Percentiles rank a stretch among this genome's conserved stretches.
Conservation (phyloP, 495 filamentous ascomycete genomes). For the Chaetomidium leptoderma region DNA sequence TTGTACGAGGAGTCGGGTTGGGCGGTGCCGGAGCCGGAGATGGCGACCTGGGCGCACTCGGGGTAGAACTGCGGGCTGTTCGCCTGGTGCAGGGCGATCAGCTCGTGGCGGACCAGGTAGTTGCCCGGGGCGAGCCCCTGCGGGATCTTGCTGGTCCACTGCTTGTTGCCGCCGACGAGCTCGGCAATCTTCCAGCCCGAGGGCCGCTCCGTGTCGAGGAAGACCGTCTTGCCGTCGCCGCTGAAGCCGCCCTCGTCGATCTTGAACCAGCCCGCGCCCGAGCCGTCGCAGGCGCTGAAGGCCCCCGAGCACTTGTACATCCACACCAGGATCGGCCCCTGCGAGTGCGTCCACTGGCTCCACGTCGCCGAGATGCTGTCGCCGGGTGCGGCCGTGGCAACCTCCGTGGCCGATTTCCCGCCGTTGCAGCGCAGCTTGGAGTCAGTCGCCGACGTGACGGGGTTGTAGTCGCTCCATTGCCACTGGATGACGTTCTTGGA, state of each 20-base stretch:
- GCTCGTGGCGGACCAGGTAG: constrained; percentile 58
- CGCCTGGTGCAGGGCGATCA: constrained; percentile 58
- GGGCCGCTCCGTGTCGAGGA: constrained; percentile 3
- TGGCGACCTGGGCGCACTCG: constrained; percentile 54
- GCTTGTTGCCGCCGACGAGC: constrained; percentile 9
- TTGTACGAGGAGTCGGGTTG: constrained; percentile 41
- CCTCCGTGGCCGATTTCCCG: constrained; percentile 43
- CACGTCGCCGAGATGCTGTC: constrained; percentile 48
- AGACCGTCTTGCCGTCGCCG: constrained; percentile 5
- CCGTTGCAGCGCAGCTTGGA: constrained; percentile 53
- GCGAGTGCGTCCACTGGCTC: constrained; percentile 54
- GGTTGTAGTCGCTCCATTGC: constrained; percentile 54
- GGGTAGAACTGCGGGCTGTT: constrained; percentile 59
- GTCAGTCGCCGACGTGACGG: constrained; percentile 39
- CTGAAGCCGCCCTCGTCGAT: constrained; percentile 53
- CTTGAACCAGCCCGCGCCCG: constrained; percentile 53
- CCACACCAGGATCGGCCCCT: constrained; percentile 55
- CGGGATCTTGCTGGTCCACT: constrained; percentile 52
- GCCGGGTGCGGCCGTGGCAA: constrained; percentile 46
- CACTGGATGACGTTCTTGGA: constrained; percentile 51
- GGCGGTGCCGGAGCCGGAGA: constrained; percentile 48
- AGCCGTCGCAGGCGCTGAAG: constrained; percentile 47
- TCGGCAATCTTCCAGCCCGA: constrained; percentile 7
- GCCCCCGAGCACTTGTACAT: constrained; percentile 49
- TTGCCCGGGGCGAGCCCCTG: constrained; percentile 48